Evolutionary conservation across 2,329 filamentous ascomycete species (phyloP).

Genomic region (Exophiala phaeomuriformis): DNA sequence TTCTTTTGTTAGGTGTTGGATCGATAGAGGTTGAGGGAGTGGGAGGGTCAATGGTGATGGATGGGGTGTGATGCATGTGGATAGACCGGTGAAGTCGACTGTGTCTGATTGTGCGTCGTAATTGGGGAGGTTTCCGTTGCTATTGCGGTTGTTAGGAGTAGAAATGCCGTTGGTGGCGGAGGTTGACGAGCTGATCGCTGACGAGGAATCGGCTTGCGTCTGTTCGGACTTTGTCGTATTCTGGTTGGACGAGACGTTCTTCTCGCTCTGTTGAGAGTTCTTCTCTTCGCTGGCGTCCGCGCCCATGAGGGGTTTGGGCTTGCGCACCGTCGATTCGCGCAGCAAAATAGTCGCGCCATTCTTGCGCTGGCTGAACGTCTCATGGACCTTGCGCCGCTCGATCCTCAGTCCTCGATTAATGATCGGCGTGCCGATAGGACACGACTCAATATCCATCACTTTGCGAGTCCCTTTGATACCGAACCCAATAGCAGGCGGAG

Average conservation of each 20-base stretch:
- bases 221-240: too few species aligned
- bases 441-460: slow-evolving; percentile 93
- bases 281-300: neutral
- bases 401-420: slow-evolving; percentile 70
- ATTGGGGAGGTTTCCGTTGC: too few species aligned
- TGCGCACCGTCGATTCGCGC: slow-evolving; percentile 72
- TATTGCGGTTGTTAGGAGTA: too few species aligned
- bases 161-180: too few species aligned
- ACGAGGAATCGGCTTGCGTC: too few species aligned
- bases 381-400: slow-evolving; percentile 68
- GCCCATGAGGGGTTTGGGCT: slow-evolving; percentile 40
- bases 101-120: too few species aligned
- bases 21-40: slow-evolving; percentile 4
- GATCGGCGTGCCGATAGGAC: slow-evolving; percentile 84
- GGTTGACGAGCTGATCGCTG: too few species aligned
- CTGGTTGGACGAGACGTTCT: neutral
- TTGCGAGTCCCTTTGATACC: slow-evolving; percentile 28
- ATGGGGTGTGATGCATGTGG: too few species aligned
- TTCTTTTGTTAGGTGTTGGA: slow-evolving; percentile 25
- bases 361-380: slow-evolving; percentile 63
- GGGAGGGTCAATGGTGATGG: slow-evolving; percentile 1
- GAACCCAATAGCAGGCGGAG: neutral
- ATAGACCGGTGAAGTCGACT: too few species aligned
- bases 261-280: slow-evolving; percentile 10
- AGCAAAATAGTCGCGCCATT: slow-evolving; percentile 82